Percentiles rank a stretch among this genome's conserved stretches.
These are phyloP conservation scores for Skeletonema marinoi DNA, from an alignment of 108 stramenopile species.

Conservation along the genomic window DNA sequence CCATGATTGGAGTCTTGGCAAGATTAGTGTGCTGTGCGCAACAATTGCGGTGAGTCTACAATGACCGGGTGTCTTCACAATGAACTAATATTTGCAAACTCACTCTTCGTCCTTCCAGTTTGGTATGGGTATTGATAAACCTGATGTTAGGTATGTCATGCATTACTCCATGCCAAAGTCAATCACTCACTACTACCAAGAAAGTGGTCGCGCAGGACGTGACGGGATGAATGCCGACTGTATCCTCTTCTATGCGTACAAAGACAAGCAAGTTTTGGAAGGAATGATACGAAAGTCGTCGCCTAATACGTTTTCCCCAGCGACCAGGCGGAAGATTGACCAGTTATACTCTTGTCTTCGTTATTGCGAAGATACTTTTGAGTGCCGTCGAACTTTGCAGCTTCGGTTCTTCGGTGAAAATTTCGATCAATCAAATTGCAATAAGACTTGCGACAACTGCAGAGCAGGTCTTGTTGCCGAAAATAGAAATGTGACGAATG, in stretches of 20 bases:
- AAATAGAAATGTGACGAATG: conserved; percentile 61
- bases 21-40: conserved; percentile 92
- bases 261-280: conserved; percentile 87
- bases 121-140: conserved; percentile 62
- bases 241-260: conserved; percentile 89
- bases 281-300: conserved; percentile 81
- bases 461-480: conserved; percentile 65
- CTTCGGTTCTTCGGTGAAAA: conserved; percentile 91
- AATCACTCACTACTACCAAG: conserved; percentile 98
- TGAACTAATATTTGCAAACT: not conserved
- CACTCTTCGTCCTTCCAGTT: not conserved
- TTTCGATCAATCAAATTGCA: conserved; percentile 79
- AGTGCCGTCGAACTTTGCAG: conserved; percentile 88
- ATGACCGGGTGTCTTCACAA: conserved; percentile 34
- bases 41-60: conserved; percentile 85
- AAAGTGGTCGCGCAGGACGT: conserved; percentile 89
- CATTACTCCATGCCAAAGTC: conserved; percentile 98
- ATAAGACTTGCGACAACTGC: conserved; percentile 91
- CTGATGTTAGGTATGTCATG: conserved; percentile 96
- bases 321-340: conserved; percentile 80
- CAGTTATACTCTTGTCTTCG: conserved; percentile 83
- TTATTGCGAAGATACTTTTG: conserved; percentile 86
- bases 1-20: conserved; percentile 88
- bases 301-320: conserved; percentile 33
- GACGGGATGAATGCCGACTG: conserved; percentile 58